These are phyloP conservation scores for Taxillus chinensis DNA, from an alignment of 164 flowering plant species.

Conservation along the genomic window DNA sequence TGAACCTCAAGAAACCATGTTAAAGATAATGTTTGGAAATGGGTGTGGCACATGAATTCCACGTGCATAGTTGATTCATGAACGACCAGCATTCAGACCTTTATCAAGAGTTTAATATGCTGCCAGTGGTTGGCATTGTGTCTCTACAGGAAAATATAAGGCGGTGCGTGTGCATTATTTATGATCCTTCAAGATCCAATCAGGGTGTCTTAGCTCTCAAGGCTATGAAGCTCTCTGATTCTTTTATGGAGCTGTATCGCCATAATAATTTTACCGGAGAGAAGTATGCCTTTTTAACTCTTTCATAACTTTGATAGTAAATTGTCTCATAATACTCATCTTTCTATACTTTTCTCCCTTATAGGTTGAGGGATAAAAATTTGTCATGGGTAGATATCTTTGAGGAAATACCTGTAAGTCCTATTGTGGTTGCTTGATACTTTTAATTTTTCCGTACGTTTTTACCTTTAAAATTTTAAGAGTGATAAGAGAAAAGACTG, in stretches of 20 bases:
- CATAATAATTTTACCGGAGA: slow-evolving; percentile 83
- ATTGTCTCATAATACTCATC: slow-evolving; percentile 5
- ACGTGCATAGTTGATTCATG: too few relatives aligned
- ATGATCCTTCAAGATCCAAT: slow-evolving; percentile 82
- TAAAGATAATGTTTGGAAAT: too few relatives aligned
- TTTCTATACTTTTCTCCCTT: slow-evolving; percentile 10
- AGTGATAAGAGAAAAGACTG: too few relatives aligned
- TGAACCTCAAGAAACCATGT: too few relatives aligned
- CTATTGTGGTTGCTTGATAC: background rate
- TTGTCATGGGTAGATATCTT: slow-evolving; percentile 97
- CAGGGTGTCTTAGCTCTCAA: slow-evolving; percentile 93
- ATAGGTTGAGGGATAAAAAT: slow-evolving; percentile 90
- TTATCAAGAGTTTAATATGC: too few relatives aligned
- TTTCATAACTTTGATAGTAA: background rate
- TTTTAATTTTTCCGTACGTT: too few relatives aligned
- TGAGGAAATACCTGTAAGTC: slow-evolving; percentile 94
- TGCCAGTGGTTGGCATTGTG: background rate
- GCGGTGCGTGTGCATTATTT: slow-evolving; percentile 93
- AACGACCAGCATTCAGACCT: too few relatives aligned
- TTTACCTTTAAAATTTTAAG: too few relatives aligned
- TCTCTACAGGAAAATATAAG: slow-evolving; percentile 80
- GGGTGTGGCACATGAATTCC: too few relatives aligned
- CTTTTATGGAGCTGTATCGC: slow-evolving; percentile 93
- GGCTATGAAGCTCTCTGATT: slow-evolving; percentile 94
- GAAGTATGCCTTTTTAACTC: slow-evolving; percentile 42